phyloP scores from a whole-genome alignment of 2,329 filamentous ascomycete species.

The Podosphaera leucotricha region DNA sequence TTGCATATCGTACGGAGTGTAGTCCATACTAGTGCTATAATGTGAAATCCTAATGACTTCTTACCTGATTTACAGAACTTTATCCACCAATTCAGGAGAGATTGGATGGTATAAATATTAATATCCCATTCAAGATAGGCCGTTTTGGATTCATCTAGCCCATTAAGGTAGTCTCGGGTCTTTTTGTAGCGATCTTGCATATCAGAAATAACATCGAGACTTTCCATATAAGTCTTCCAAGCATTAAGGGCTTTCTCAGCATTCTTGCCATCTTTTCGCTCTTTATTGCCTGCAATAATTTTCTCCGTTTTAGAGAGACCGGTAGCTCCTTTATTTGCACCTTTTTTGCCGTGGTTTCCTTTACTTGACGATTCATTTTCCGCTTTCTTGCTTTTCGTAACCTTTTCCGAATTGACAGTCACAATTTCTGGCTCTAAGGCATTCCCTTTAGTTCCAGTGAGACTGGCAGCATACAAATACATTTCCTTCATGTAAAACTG shows the following conservation, averaged over 20 bases:
- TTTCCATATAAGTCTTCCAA: conserved; percentile 14
- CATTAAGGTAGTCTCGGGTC: conserved; percentile 12
- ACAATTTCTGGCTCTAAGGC: conserved; percentile 40
- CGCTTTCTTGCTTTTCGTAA: conserved; percentile 11
- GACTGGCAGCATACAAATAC: conserved; percentile 41
- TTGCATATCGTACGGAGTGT: conserved; percentile 18
- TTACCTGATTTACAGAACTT: conserved; percentile 16
- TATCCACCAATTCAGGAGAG: conserved; percentile 25
- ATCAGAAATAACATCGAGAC: conserved; percentile 9
- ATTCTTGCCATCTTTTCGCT: conserved; percentile 12
- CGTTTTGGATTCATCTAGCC: conserved; percentile 11
- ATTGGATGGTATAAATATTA: conserved; percentile 24
- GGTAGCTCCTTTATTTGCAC: conserved; percentile 19
- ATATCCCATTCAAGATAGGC: conserved; percentile 15
- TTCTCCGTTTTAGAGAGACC: conserved; percentile 17
- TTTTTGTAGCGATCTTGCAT: conserved; percentile 14
- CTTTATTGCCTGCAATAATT: conserved; percentile 14
- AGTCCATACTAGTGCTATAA: conserved; percentile 24
- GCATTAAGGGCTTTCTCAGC: conserved; percentile 14
- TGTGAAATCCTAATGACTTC: conserved; percentile 17
- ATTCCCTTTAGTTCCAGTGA: conserved; percentile 40
- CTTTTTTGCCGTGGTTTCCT: conserved; percentile 10
- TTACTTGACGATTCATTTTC: conserved; percentile 8
- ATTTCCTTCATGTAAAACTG: conserved; percentile 47
- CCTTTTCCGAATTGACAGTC: conserved; percentile 20